phyloP scores from a whole-genome alignment of 1,139 yeast species.

The Kluyveromyces sp. region DNA sequence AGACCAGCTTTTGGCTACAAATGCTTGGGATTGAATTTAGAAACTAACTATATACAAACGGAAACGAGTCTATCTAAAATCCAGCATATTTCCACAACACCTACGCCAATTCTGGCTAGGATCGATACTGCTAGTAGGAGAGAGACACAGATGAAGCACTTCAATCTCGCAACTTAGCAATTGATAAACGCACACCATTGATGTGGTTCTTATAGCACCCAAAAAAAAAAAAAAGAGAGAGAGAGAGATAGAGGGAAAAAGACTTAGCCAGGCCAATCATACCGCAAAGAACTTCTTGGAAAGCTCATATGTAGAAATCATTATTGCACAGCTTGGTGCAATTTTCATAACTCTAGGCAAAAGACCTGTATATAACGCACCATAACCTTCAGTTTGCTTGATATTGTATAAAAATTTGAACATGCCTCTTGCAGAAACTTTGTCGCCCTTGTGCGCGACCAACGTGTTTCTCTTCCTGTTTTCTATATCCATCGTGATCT shows the following conservation, averaged over 20 bases:
- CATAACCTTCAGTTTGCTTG: constrained; percentile 60
- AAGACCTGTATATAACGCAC: constrained; percentile 77
- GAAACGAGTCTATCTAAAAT: neutral
- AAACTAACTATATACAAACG: neutral
- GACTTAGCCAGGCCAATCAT: neutral
- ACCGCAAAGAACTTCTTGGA: constrained; percentile 57
- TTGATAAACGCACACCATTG: too few relatives aligned
- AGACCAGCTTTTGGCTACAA: constrained; percentile 10
- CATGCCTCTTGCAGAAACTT: constrained; percentile 40
- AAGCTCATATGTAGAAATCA: constrained; percentile 92
- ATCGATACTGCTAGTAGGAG: too few relatives aligned
- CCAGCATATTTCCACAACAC: too few relatives aligned
- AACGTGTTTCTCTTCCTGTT: constrained; percentile 3
- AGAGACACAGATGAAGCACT: neutral
- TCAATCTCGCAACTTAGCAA: neutral
- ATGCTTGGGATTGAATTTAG: constrained; percentile 7
- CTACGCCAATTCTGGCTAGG: too few relatives aligned
- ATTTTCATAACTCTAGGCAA: constrained; percentile 81
- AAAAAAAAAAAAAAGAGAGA: neutral
- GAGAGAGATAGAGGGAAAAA: neutral
- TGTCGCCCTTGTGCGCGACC: constrained; percentile 8
- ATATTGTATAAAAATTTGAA: constrained; percentile 57
- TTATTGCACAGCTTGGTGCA: constrained; percentile 97
- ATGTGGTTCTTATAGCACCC: too few relatives aligned
- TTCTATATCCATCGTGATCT: constrained; percentile 37